Evolutionary conservation across 176 grass and related monocot genomes (phyloP), one percentile per base, ranked within the genome.

Genomic region (Cenchrus fungigraminus): DNA sequence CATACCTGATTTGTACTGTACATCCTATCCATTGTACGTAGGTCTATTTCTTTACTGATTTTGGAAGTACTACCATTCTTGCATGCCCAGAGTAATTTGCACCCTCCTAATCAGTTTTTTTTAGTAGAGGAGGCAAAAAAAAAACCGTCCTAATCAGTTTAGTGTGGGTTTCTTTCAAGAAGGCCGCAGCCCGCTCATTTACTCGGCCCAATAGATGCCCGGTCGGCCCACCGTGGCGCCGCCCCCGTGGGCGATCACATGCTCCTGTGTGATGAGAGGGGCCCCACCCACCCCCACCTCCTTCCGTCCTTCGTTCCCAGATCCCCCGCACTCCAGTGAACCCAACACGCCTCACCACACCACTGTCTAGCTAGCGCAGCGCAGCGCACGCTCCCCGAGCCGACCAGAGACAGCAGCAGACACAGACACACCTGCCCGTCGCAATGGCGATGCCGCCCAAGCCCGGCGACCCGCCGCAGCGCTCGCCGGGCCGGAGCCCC

Each of bases 371-470:
- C 34, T 59, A 28, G 22, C 59, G 6, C 28, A 64, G 58, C 40
- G 58, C 40, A 37, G 57, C 74, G 50, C 46, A 3, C 53, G 15
- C 53, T 55, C 53, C 52, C 13, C 53, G 12, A 13, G 52, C 53
- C 19, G 52, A 55, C 11, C 6, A 56, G 65, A 16, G 61, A 19
- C 25, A 51, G 78, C 14, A 53, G 9, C 56, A 8, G 45, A 9
- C 14, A 58, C 17, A 17, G 15, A 58, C 56, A 58, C 31, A 16
- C 61, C 55, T 17, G 68, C 25, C 29, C 71, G 45, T 11, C 40
- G 79, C 84, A 83, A 90, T 90, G 89, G 82, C 86, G 87, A 98
- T 95, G 96, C 96, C 91, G 72, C 87, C 86, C 14, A 92, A 87
- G 82, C 70, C 82, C 76, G 76, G 91, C 69, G 88, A 92, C 81